Conservation (phyloP, 2,329 filamentous ascomycete genomes). For the Endoconidiophora laricicola region DNA sequence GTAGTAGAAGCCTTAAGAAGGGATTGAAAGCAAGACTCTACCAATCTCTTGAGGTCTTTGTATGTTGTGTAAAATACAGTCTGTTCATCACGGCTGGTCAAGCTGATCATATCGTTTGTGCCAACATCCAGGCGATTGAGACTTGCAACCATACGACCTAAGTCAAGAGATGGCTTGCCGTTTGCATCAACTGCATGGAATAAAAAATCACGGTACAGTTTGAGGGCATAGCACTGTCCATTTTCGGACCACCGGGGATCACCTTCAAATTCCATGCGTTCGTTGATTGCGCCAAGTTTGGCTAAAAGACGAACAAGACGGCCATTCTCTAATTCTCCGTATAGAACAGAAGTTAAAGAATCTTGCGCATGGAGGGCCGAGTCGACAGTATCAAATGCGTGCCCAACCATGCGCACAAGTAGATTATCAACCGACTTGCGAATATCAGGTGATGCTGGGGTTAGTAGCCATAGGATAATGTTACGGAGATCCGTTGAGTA, state of each 20-base stretch:
- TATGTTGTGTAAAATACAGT: conserved; percentile 79
- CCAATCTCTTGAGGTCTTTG: conserved; percentile 63
- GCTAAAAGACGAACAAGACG: conserved; percentile 61
- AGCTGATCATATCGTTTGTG: conserved; percentile 65
- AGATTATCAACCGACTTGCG: conserved; percentile 67
- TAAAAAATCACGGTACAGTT: conserved; percentile 90
- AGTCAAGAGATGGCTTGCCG: conserved; percentile 66
- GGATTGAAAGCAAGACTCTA: conserved; percentile 40
- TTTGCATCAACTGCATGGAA: conserved; percentile 88
- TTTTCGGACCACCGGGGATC: conserved; percentile 77
- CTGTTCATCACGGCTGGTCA: conserved; percentile 82
- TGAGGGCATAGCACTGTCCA: conserved; percentile 80
- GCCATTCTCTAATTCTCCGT: conserved; percentile 76
- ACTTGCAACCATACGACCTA: conserved; percentile 73
- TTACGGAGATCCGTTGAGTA: conserved; percentile 69
- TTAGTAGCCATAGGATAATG: conserved; percentile 67
- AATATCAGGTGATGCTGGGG: conserved; percentile 36
- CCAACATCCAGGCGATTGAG: conserved; percentile 89
- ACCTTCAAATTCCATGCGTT: conserved; percentile 69
- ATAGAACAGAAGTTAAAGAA: conserved; percentile 52
- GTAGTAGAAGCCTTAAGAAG: conserved; percentile 30
- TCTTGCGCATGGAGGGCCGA: conserved; percentile 67
- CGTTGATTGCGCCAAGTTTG: conserved; percentile 78
- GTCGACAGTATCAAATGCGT: conserved; percentile 61
- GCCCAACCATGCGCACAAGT: conserved; percentile 58